Percentiles rank a stretch among this genome's conserved stretches.
These are phyloP conservation scores for Trichoderma orchidacearum DNA, from an alignment of 495 filamentous ascomycete genomes.

Conservation along the genomic window DNA sequence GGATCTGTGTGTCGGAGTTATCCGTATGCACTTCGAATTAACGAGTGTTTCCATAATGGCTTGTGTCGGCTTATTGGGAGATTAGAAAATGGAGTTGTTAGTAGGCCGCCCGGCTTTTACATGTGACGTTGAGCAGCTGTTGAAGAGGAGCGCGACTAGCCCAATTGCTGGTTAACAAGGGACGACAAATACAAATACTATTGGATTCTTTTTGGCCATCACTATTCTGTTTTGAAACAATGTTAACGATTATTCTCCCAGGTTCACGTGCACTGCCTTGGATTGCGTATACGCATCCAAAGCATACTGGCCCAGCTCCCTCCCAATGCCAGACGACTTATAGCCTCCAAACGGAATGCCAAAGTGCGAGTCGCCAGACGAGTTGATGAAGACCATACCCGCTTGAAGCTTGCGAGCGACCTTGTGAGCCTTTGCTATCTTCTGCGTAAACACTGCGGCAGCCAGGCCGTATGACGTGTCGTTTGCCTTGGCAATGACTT, in stretches of 20 bases:
- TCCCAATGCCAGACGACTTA: neutral
- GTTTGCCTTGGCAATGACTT: conserved; percentile 67
- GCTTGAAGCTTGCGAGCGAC: conserved; percentile 32
- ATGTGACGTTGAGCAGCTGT: no score
- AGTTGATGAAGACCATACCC: conserved; percentile 43
- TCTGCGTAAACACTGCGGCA: conserved; percentile 73
- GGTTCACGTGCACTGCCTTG: neutral
- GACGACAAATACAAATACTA: no score
- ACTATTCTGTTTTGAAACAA: neutral
- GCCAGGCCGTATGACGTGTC: conserved; percentile 73
- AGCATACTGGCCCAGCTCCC: neutral
- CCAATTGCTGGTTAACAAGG: no score
- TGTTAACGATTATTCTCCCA: neutral
- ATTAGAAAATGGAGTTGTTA: no score
- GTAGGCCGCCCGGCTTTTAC: no score
- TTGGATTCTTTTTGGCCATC: neutral
- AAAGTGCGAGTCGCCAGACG: conserved; percentile 5
- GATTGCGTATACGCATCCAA: neutral
- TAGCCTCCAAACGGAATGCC: conserved; percentile 23
- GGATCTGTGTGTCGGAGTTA: neutral
- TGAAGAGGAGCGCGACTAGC: no score
- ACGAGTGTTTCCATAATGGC: no score
- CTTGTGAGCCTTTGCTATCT: conserved; percentile 73
- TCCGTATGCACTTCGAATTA: no score
- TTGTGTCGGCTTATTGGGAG: no score